These are phyloP conservation scores for Globisporangium cylindrosporum DNA, from an alignment of 352 stramenopile genomes.

Conservation along the genomic window DNA sequence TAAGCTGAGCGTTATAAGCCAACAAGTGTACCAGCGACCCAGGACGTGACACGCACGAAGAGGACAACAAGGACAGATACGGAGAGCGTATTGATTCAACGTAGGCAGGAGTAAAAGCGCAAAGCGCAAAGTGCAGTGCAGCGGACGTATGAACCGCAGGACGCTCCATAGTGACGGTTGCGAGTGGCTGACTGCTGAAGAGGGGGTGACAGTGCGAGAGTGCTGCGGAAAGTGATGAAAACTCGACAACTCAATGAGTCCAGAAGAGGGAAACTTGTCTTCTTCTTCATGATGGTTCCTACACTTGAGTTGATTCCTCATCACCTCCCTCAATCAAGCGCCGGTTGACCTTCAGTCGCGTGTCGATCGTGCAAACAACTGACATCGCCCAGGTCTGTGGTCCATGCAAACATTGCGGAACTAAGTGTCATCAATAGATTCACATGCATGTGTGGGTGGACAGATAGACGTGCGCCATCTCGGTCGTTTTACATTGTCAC, in stretches of 20 bases:
- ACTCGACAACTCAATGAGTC: constrained; percentile 12
- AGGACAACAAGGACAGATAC: constrained; percentile 4
- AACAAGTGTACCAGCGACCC: background rate
- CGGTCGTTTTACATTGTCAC: no score
- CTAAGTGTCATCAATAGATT: no score
- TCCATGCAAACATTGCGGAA: no score
- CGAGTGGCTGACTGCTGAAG: background rate
- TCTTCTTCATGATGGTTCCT: constrained; percentile 15
- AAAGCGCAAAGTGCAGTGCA: background rate
- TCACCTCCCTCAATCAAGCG: no score
- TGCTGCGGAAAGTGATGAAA: constrained; percentile 18
- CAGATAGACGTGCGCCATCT: no score
- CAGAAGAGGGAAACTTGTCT: background rate
- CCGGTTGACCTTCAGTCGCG: no score
- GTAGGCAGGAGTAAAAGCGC: background rate
- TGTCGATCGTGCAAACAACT: no score
- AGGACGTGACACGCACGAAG: background rate
- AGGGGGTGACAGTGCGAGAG: constrained; percentile 5
- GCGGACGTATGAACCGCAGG: background rate
- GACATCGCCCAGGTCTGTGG: no score
- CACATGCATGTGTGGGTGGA: no score
- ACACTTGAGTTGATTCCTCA: constrained; percentile 39
- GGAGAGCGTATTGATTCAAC: background rate
- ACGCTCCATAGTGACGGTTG: background rate
- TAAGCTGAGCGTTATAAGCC: constrained; percentile 7